Base-by-base conservation (phyloP, 2,329 filamentous ascomycete genomes). In the Byssothecium circinans region DNA sequence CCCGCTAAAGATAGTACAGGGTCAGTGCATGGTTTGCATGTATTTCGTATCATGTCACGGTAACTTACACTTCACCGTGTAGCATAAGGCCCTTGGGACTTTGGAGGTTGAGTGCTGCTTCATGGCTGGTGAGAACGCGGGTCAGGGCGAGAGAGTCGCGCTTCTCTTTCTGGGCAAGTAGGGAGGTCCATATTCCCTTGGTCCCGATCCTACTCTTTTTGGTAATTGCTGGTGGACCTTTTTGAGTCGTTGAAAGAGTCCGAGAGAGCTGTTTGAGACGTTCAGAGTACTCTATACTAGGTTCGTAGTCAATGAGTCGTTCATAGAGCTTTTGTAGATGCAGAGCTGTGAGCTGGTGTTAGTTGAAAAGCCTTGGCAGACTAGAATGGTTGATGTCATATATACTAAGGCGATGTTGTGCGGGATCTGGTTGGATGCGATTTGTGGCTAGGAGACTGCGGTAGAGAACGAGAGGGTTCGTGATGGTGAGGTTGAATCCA, bases 261-360 rank as follows among this genome's bases (percentile, higher is more conserved):
- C 71, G 69, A 4, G 79, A 79, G 22, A 89, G 76, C 54, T 83
- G 82, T 35, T 80, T 78, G 1, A 94, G 75, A 22, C 83, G 80
- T 52, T 83, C 75, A 23, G 79, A 79, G 64, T 91, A 91, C 62
- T 90, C 86, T 11, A 80, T 59, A 38, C 84, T 80, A 0, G 88
- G 89, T 29, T 86, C 81, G 70, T 94, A 92, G 67, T 92, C 88
- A 64, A 89, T 91, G 33, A 92, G 75, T 2, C 84, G 79, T 30
- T 82, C 75, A 58, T 94, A 92, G 10, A 92, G 77, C 64, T 89
- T 88, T 57, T 89, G 87, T 1, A 92, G 77, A 69, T 92, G 87
- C 33, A 89, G 77, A 5, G 88, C 88, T 67, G 68, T 34, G 30
- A 56, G n/a, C n/a, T 41, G n/a, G 36, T 30, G 37, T 62, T 45